Conservation (phyloP, 495 filamentous ascomycete species). For the Xylaria flabelliformis region DNA sequence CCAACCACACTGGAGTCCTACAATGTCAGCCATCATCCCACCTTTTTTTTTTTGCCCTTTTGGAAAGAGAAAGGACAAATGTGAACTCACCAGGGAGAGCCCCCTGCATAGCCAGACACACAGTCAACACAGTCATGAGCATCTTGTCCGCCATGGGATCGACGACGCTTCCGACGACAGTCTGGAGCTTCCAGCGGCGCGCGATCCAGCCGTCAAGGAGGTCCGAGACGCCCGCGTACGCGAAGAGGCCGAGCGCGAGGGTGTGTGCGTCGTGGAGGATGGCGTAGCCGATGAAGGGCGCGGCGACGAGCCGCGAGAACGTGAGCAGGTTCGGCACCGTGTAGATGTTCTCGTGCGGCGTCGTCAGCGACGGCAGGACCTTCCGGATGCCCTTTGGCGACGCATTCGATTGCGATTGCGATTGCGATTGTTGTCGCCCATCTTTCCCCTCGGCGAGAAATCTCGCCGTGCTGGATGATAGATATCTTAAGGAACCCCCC, state of each 20-base stretch:
- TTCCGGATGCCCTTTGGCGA: constrained; percentile 38
- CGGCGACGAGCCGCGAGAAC: constrained; percentile 80
- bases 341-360: constrained; percentile 88
- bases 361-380: constrained; percentile 60
- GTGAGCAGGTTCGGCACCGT: constrained; percentile 93
- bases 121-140: constrained; percentile 90
- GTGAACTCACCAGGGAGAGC: constrained; percentile 72
- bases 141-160: constrained; percentile 97
- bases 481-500: background rate
- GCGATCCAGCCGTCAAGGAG: constrained; percentile 93
- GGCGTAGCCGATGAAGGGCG: constrained; percentile 88
- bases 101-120: constrained; percentile 80
- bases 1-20: constrained; percentile 73
- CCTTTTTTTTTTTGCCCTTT: background rate
- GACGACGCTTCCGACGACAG: constrained; percentile 94
- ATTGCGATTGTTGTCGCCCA: background rate
- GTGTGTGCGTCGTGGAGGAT: constrained; percentile 81
- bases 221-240: constrained; percentile 90
- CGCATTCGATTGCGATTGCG: background rate
- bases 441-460: background rate
- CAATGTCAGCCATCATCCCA: background rate
- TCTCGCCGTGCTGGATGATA: constrained; percentile 8
- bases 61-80: background rate
- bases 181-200: constrained; percentile 82
- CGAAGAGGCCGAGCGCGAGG: constrained; percentile 81